Conservation (phyloP, 305 asterid species). For the Vinca major region DNA sequence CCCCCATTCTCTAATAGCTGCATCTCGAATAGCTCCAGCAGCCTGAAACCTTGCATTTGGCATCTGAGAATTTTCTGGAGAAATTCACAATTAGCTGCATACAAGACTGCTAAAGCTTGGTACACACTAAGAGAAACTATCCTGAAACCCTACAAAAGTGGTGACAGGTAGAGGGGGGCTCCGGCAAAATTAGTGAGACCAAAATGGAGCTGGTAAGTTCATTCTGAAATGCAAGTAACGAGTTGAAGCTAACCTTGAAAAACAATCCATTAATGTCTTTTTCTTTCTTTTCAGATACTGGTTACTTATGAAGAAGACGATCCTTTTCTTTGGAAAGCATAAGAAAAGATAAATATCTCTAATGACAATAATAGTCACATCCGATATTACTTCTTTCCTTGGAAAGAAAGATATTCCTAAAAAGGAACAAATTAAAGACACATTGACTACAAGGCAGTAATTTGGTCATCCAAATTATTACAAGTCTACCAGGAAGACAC, state of each 20-base stretch:
- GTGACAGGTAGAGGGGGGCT: not conserved
- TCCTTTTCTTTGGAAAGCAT: not conserved
- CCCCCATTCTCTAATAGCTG: slow-evolving; percentile 88
- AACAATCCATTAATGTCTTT: not conserved
- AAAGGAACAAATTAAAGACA: not conserved
- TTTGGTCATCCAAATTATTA: no score
- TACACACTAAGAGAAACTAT: not conserved
- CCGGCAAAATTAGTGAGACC: not conserved
- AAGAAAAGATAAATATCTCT: not conserved
- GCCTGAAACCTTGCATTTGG: slow-evolving; percentile 92
- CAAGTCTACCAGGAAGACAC: not conserved
- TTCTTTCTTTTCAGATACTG: not conserved
- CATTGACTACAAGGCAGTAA: not conserved
- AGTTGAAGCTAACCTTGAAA: not conserved
- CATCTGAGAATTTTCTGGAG: slow-evolving; percentile 77
- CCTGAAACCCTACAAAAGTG: not conserved
- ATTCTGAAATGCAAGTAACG: not conserved
- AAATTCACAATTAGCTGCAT: slow-evolving; percentile 13
- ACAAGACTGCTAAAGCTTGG: not conserved
- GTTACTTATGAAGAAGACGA: not conserved
- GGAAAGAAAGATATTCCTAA: not conserved
- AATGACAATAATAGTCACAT: not conserved
- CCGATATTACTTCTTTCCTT: not conserved
- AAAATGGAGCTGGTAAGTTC: not conserved
- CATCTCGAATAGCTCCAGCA: slow-evolving; percentile 87